Evolutionary conservation across 2,329 filamentous ascomycete species (phyloP).

Genomic region (Fusarium sp.): DNA sequence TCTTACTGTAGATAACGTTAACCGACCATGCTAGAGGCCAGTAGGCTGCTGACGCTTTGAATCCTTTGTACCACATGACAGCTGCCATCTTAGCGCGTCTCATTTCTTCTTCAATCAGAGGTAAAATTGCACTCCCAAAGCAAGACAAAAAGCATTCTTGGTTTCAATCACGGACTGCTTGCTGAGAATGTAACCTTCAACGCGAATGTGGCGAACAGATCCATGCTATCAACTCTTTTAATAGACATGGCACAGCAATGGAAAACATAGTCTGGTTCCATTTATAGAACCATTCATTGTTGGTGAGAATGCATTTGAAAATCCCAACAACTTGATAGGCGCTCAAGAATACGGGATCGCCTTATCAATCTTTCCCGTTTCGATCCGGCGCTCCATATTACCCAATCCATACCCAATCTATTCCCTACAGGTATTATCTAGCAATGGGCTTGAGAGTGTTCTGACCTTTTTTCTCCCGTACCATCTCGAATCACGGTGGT

Average conservation of each 20-base stretch:
- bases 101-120: constrained; percentile 12
- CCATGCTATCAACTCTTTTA: background rate
- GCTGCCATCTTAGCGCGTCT: constrained; percentile 30
- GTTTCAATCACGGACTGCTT: no score
- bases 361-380: no score
- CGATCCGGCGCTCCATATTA: no score
- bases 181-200: background rate
- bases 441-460: background rate
- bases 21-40: constrained; percentile 10
- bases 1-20: constrained; percentile 27
- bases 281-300: no score
- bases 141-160: background rate
- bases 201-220: background rate
- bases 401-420: no score
- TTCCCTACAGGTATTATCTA: no score
- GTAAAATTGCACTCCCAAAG: constrained; percentile 25
- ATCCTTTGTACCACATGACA: constrained; percentile 27
- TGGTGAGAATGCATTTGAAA: no score
- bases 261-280: no score
- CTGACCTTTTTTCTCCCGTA: constrained; percentile 17
- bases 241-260: background rate
- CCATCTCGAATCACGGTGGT: constrained; percentile 15
- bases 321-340: no score
- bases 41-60: constrained; percentile 7
- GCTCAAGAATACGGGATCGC: no score